Evolutionary conservation across 768 basidiomycete species (phyloP).

Genomic region (Podaxis sp.): DNA sequence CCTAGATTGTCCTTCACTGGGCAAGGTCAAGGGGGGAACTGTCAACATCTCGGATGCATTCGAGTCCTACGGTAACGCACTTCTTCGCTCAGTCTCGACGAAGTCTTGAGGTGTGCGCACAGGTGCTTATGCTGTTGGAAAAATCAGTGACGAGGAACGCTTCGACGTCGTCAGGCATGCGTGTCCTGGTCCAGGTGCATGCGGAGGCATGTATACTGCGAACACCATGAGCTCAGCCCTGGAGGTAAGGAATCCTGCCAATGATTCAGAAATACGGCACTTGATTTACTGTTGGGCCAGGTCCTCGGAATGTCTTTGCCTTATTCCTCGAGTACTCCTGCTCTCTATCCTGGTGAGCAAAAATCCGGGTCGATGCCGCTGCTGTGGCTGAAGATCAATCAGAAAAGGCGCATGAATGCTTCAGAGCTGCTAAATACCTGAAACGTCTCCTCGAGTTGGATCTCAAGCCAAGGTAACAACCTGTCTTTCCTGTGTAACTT

Average conservation of each 20-base stretch:
- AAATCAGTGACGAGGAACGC: constrained; percentile 77
- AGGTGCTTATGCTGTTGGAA: constrained; percentile 78
- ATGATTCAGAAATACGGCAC: not conserved
- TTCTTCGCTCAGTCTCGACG: not conserved
- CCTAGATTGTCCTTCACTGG: constrained; percentile 77
- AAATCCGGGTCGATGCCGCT: not conserved
- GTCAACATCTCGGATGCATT: constrained; percentile 86
- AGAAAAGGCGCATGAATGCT: constrained; percentile 85
- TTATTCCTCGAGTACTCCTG: constrained; percentile 79
- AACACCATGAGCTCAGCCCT: constrained; percentile 88
- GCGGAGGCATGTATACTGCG: constrained; percentile 89
- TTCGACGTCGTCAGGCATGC: constrained; percentile 85
- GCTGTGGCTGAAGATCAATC: constrained; percentile 1
- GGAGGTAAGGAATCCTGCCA: constrained; percentile 40
- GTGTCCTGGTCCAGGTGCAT: constrained; percentile 83
- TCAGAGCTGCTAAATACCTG: constrained; percentile 74
- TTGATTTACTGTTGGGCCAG: constrained; percentile 15
- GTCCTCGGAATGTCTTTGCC: constrained; percentile 85
- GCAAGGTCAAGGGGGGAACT: constrained; percentile 73
- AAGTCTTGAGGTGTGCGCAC: not conserved
- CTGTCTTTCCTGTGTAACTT: not conserved
- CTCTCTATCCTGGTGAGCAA: constrained; percentile 60
- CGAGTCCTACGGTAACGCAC: constrained; percentile 69
- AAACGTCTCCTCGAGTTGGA: constrained; percentile 74
- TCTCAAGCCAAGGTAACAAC: constrained; percentile 69